Conservation (phyloP, 2,329 filamentous ascomycete genomes). For the Pseudogymnoascus sp. region DNA sequence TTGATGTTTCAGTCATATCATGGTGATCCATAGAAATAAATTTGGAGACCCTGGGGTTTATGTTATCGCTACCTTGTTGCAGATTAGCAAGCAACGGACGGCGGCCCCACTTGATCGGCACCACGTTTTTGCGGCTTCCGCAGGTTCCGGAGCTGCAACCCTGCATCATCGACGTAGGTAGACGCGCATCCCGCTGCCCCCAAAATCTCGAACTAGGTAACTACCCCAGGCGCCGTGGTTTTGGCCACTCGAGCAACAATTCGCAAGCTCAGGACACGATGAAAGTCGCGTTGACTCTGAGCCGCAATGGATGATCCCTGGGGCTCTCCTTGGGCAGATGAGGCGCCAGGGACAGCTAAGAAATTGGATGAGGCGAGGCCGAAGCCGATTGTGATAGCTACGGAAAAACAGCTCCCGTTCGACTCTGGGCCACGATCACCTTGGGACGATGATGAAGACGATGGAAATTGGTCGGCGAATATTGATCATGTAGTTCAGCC, state of each 20-base stretch:
- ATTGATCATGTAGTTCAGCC: slow-evolving; percentile 11
- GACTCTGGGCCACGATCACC: slow-evolving; percentile 19
- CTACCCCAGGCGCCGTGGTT: neutral
- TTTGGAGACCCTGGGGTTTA: slow-evolving; percentile 6
- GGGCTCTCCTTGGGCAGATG: slow-evolving; percentile 33
- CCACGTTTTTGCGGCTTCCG: slow-evolving; percentile 8
- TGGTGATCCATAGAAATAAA: neutral
- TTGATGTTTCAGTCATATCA: neutral
- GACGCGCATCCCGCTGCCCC: neutral
- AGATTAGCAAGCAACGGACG: slow-evolving; percentile 2
- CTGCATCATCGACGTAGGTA: slow-evolving; percentile 7
- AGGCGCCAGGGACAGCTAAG: slow-evolving; percentile 17
- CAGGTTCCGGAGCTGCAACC: neutral
- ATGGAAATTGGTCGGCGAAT: slow-evolving; percentile 22
- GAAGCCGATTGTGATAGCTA: slow-evolving; percentile 15
- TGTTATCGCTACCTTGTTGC: slow-evolving; percentile 6
- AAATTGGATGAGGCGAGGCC: slow-evolving; percentile 11
- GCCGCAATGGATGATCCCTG: slow-evolving; percentile 32
- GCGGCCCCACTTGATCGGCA: slow-evolving; percentile 4
- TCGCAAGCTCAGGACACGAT: neutral
- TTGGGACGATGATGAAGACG: slow-evolving; percentile 23
- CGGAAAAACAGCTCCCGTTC: slow-evolving; percentile 16
- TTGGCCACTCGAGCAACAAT: neutral
- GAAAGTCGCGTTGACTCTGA: slow-evolving; percentile 11
- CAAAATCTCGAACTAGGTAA: neutral